These are phyloP conservation scores for Didymella arachidicola DNA, from an alignment of 2,329 filamentous ascomycete species.

Conservation along the genomic window DNA sequence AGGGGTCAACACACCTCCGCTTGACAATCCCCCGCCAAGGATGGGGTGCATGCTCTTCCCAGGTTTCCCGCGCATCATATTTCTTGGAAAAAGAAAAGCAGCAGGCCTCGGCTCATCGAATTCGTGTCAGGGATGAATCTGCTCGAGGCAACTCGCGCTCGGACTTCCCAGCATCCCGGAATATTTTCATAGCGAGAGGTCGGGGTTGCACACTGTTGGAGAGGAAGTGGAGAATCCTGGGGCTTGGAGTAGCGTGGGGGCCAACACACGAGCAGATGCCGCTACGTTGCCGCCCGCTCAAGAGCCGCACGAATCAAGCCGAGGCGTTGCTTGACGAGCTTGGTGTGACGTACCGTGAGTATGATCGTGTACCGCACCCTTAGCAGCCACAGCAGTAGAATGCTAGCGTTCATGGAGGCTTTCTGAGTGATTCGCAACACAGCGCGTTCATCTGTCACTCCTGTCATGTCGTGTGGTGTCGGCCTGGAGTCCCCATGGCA, in stretches of 20 bases:
- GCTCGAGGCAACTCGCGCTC: neutral
- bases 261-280: slow-evolving; percentile 4
- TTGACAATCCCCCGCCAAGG: neutral
- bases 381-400: neutral
- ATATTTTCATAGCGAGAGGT: slow-evolving; percentile 15
- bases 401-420: neutral
- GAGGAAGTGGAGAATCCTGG: slow-evolving; percentile 11
- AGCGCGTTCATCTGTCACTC: neutral
- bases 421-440: neutral
- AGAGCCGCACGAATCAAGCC: slow-evolving; percentile 17
- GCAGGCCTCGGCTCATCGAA: slow-evolving; percentile 5
- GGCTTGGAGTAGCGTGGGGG: slow-evolving; percentile 18
- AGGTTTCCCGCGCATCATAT: neutral
- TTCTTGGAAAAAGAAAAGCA: neutral
- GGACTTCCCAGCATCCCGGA: slow-evolving; percentile 1
- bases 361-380: neutral
- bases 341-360: neutral
- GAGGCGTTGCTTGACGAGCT: slow-evolving; percentile 7
- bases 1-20: too few species aligned
- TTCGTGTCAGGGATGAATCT: neutral
- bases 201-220: slow-evolving; percentile 12
- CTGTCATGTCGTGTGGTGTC: slow-evolving; percentile 7
- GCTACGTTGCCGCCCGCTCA: slow-evolving; percentile 3
- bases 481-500: slow-evolving; percentile 18
- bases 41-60: neutral